These are phyloP conservation scores for Fusarium oxysporum DNA, from an alignment of 2,329 filamentous ascomycete species.

Conservation along the genomic window DNA sequence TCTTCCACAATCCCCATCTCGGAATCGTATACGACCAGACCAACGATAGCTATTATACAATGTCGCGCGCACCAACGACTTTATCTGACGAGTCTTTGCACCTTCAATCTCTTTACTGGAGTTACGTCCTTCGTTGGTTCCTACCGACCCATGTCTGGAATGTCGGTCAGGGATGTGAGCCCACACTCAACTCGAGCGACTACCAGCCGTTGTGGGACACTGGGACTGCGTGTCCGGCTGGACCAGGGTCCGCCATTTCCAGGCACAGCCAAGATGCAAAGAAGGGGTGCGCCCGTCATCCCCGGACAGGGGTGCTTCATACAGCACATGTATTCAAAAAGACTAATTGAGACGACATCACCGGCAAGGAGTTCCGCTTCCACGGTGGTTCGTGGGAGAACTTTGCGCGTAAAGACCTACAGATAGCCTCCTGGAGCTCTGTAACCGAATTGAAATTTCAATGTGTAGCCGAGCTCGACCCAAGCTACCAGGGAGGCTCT, in stretches of 20 bases:
- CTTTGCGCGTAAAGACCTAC: slow-evolving; percentile 38
- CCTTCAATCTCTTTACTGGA: slow-evolving; percentile 49
- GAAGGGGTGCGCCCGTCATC: slow-evolving; percentile 43
- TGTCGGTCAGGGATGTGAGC: slow-evolving; percentile 49
- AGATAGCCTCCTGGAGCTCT: slow-evolving; percentile 10
- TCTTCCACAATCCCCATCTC: slow-evolving; percentile 26
- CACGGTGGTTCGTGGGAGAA: slow-evolving; percentile 42
- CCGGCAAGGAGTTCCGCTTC: slow-evolving; percentile 50
- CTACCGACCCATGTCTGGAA: slow-evolving; percentile 42
- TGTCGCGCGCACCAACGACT: slow-evolving; percentile 37
- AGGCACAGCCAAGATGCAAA: slow-evolving; percentile 43
- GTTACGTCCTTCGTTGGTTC: slow-evolving; percentile 47
- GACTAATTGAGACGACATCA: slow-evolving; percentile 35
- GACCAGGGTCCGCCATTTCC: slow-evolving; percentile 39
- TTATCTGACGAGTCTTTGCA: slow-evolving; percentile 46
- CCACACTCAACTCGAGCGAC: slow-evolving; percentile 35
- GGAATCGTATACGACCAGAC: slow-evolving; percentile 34
- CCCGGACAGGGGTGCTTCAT: slow-evolving; percentile 38
- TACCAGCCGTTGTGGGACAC: slow-evolving; percentile 39
- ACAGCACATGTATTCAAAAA: slow-evolving; percentile 18
- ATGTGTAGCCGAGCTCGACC: slow-evolving; percentile 32
- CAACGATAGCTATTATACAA: slow-evolving; percentile 43
- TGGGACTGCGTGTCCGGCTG: slow-evolving; percentile 28
- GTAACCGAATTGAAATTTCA: slow-evolving; percentile 30
- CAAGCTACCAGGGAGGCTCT: slow-evolving; percentile 35